Conservation (phyloP, 148 eudicot genomes). For the Amaranthus hypochondriacus region DNA sequence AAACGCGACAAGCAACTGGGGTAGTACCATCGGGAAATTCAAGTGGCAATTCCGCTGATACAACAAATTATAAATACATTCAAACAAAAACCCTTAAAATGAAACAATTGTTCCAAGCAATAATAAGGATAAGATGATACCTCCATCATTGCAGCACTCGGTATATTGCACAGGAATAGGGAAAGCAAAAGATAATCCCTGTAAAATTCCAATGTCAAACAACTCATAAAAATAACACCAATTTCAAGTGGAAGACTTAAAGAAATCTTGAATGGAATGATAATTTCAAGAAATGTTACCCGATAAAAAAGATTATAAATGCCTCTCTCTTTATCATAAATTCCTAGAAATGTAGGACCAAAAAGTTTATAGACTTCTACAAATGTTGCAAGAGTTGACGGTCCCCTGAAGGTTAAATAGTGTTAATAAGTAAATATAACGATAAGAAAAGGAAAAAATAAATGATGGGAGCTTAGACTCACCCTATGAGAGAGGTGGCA, state of each 20-base stretch:
- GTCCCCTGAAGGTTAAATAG: slow-evolving; percentile 56
- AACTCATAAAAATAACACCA: slow-evolving; percentile 6
- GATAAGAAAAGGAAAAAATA: neutral
- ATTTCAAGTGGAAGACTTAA: neutral
- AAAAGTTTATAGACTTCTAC: slow-evolving; percentile 89
- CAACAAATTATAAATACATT: slow-evolving; percentile 6
- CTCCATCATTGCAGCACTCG: slow-evolving; percentile 71
- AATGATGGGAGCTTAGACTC: slow-evolving; percentile 13
- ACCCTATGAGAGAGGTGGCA: slow-evolving; percentile 87
- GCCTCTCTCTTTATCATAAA: slow-evolving; percentile 76
- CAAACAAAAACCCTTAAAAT: neutral
- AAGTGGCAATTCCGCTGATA: slow-evolving; percentile 73
- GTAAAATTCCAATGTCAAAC: slow-evolving; percentile 25
- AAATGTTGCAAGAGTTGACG: slow-evolving; percentile 86
- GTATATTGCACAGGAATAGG: slow-evolving; percentile 87
- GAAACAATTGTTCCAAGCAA: neutral
- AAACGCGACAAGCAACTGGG: slow-evolving; percentile 91
- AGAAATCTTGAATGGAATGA: neutral
- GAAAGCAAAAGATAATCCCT: slow-evolving; percentile 93
- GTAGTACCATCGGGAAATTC: slow-evolving; percentile 99
- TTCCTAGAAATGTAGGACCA: slow-evolving; percentile 97
- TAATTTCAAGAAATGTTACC: slow-evolving; percentile 35
- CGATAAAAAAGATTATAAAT: slow-evolving; percentile 88
- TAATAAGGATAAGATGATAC: slow-evolving; percentile 31
- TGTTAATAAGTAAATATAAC: neutral